Conservation (phyloP, 2,329 filamentous ascomycete species). For the Diplodia sapinea region DNA sequence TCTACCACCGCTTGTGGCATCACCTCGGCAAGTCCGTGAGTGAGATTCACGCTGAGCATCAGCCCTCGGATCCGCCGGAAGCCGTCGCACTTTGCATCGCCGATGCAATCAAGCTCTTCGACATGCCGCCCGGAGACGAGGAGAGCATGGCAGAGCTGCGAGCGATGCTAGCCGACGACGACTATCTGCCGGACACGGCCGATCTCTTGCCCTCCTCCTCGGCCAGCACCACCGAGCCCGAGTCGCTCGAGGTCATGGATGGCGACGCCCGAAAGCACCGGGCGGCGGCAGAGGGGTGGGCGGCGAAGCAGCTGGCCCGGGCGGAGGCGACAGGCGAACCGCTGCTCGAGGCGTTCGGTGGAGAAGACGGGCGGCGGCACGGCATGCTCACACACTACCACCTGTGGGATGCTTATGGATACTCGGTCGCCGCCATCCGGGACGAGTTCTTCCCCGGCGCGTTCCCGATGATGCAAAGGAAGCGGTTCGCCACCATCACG, state of each 20-base stretch:
- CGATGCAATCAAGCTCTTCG: neutral
- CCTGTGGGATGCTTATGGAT: neutral
- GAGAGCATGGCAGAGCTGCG: neutral
- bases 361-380: neutral
- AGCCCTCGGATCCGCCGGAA: neutral
- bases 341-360: neutral
- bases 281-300: neutral
- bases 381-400: neutral
- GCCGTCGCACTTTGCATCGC: neutral
- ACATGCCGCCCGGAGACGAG: neutral
- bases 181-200: too few relatives aligned
- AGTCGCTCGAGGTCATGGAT: too few relatives aligned
- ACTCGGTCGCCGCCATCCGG: neutral
- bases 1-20: neutral
- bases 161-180: neutral
- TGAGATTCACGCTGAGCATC: neutral
- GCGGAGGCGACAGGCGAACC: too few relatives aligned
- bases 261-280: neutral
- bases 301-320: too few relatives aligned
- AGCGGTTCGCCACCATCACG: neutral
- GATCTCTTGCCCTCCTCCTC: too few relatives aligned
- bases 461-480: neutral
- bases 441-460: neutral
- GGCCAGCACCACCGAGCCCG: too few relatives aligned
- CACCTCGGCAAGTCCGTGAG: neutral